phyloP scores from a whole-genome alignment of 1,284 basidiomycete species.

The Amylostereum areolatum region DNA sequence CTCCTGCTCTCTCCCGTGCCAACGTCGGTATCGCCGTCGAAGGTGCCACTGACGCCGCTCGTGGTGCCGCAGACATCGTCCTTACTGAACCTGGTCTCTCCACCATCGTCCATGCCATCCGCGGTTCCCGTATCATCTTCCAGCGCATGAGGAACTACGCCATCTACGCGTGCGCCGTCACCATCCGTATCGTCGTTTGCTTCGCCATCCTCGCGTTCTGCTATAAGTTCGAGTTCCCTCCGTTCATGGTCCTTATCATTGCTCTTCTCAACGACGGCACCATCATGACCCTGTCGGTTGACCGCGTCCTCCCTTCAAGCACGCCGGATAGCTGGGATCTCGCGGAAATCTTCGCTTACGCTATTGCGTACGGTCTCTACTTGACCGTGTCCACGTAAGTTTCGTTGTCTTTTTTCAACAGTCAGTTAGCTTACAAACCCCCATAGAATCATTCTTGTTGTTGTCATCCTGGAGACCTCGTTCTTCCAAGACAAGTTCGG shows the following conservation, averaged over 20 bases:
- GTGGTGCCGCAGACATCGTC: conserved; percentile 94
- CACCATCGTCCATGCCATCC: conserved; percentile 95
- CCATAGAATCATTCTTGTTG: conserved; percentile 68
- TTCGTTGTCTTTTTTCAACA: conserved; percentile 2
- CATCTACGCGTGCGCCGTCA: conserved; percentile 88
- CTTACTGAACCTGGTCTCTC: conserved; percentile 94
- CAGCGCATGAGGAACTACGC: conserved; percentile 97
- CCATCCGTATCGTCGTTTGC: conserved; percentile 97
- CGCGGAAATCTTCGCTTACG: conserved; percentile 93
- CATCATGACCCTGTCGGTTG: conserved; percentile 97
- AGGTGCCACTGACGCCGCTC: conserved; percentile 93
- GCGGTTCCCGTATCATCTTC: conserved; percentile 94
- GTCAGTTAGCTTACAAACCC: conserved; percentile 15
- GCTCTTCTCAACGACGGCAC: conserved; percentile 97
- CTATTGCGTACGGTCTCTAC: conserved; percentile 92
- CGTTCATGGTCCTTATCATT: conserved; percentile 99
- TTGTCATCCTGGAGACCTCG: conserved; percentile 79
- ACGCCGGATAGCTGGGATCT: conserved; percentile 95
- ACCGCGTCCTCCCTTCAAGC: conserved; percentile 90
- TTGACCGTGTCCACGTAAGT: conserved; percentile 84
- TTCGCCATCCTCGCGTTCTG: conserved; percentile 94
- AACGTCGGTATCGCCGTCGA: conserved; percentile 98
- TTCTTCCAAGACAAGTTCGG: conserved; percentile 91
- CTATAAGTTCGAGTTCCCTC: conserved; percentile 97
- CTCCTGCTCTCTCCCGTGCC: conserved; percentile 88